Evolutionary conservation across 148 eudicot species (phyloP).

Genomic region (Oxyria digyna): DNA sequence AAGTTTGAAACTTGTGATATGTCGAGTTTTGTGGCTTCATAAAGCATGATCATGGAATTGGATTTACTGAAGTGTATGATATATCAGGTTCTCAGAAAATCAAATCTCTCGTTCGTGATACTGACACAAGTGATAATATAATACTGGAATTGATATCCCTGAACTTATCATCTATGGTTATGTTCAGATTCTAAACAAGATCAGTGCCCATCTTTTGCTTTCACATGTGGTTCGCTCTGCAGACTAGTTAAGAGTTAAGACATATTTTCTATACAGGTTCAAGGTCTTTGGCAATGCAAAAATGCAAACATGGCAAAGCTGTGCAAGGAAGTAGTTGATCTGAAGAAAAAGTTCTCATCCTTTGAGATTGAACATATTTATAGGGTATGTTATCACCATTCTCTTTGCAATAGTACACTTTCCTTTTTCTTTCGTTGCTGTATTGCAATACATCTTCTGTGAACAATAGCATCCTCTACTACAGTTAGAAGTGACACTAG

Average conservation of each 20-base stretch:
- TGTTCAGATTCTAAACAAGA: background rate
- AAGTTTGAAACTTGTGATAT: background rate
- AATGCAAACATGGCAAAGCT: constrained; percentile 64
- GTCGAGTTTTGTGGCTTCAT: background rate
- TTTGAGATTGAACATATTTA: constrained; percentile 56
- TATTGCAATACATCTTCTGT: background rate
- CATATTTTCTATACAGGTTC: constrained; percentile 33
- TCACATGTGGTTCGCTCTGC: background rate
- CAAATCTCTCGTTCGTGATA: background rate
- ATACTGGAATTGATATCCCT: background rate
- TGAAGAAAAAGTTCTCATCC: constrained; percentile 44
- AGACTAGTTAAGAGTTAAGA: background rate
- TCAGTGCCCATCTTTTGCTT: background rate
- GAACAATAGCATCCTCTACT: too few relatives aligned
- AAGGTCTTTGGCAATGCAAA: constrained; percentile 74
- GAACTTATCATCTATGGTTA: background rate
- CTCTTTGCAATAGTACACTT: too few relatives aligned
- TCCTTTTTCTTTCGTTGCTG: background rate
- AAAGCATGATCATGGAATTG: background rate
- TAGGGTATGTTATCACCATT: constrained; percentile 32
- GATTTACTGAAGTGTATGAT: background rate
- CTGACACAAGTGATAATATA: too few relatives aligned
- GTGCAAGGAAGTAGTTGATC: constrained; percentile 60
- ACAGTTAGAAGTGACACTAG: too few relatives aligned
- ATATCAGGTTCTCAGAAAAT: background rate